Evolutionary conservation across 2,329 filamentous ascomycete species (phyloP).

Genomic region (Fusarium sp.): DNA sequence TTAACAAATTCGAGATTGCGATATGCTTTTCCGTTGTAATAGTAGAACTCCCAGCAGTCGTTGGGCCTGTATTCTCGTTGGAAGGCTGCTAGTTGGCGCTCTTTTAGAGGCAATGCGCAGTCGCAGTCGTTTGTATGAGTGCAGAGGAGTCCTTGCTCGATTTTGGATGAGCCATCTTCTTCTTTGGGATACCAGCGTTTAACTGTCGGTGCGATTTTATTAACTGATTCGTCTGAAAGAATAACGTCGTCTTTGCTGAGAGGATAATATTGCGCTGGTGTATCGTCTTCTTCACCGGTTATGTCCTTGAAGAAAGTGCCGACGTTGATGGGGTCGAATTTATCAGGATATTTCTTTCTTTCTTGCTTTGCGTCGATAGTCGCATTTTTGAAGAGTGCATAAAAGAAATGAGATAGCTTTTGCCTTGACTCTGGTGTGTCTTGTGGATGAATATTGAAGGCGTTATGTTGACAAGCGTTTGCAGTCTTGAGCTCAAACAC

Average conservation of each 20-base stretch:
- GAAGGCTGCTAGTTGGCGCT: conserved; percentile 18
- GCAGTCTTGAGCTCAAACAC: conserved; percentile 6
- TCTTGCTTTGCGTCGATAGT: not conserved
- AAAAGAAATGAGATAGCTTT: not conserved
- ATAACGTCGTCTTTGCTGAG: not conserved
- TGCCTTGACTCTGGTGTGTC: not conserved
- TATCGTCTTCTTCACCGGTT: not conserved
- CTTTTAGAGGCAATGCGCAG: not conserved
- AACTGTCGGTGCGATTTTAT: not conserved
- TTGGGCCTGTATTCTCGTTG: not conserved
- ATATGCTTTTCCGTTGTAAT: not conserved
- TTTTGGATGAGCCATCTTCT: rapidly evolving
- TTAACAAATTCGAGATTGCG: conserved; percentile 14
- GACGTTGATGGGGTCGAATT: not conserved
- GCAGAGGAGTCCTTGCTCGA: not conserved
- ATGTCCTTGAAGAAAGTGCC: not conserved
- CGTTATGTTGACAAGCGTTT: conserved; percentile 23
- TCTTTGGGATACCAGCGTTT: not conserved
- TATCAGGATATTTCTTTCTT: not conserved
- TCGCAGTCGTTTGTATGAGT: not conserved
- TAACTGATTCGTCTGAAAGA: not conserved
- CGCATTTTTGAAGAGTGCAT: not conserved
- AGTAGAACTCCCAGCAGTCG: not conserved
- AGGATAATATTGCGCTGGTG: not conserved
- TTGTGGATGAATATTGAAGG: conserved; percentile 19